Percentiles rank a stretch among this genome's conserved stretches.
Conservation (phyloP, 176 grass and related monocot genomes). For the Oryza longistaminata region DNA sequence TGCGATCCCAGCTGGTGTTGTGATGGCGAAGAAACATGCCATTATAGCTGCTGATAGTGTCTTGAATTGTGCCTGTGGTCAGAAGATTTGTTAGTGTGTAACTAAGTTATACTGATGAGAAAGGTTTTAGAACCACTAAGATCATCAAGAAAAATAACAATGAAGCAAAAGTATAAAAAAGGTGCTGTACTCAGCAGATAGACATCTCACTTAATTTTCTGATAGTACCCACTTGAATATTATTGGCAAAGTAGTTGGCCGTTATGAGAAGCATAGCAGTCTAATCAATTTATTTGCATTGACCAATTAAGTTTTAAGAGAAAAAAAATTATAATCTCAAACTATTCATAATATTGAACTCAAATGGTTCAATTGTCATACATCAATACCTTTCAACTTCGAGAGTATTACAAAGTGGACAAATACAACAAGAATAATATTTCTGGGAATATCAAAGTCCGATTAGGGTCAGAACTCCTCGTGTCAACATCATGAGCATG, state of each 20-base stretch:
- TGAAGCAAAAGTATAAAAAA: background rate
- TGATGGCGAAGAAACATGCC: slow-evolving; percentile 83
- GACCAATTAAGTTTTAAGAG: background rate
- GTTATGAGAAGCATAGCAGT: background rate
- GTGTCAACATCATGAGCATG: background rate
- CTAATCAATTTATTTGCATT: background rate
- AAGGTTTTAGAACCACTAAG: background rate
- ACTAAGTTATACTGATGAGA: background rate
- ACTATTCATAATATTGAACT: background rate
- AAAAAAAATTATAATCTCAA: background rate
- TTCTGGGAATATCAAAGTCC: slow-evolving; percentile 5
- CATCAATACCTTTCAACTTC: background rate
- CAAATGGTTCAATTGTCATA: background rate
- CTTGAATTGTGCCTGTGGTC: slow-evolving; percentile 69
- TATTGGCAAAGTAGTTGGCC: background rate
- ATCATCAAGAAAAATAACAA: background rate
- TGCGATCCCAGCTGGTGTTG: slow-evolving; percentile 74
- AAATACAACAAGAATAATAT: background rate
- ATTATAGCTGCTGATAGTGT: slow-evolving; percentile 52
- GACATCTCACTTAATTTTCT: background rate
- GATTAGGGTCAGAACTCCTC: background rate
- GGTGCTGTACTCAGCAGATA: background rate
- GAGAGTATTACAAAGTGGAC: background rate
- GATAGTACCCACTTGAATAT: background rate
- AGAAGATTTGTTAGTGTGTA: background rate